Conservation (phyloP, 2,329 filamentous ascomycete species). For the Leptographium lundbergii region DNA sequence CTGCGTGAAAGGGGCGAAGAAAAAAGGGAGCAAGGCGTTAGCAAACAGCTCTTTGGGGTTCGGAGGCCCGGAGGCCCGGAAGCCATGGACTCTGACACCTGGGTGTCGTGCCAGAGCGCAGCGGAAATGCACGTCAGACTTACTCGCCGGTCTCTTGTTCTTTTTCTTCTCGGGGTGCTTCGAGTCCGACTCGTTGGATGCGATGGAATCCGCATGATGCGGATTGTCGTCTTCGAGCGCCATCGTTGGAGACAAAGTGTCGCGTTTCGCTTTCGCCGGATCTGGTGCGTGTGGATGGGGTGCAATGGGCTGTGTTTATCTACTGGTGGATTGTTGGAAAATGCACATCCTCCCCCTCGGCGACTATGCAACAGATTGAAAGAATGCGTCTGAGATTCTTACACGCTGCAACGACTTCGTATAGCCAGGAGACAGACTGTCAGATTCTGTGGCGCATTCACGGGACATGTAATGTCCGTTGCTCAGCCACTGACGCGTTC, state of each 20-base stretch:
- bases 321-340: not conserved
- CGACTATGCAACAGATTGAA: not conserved
- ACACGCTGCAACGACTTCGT: not conserved
- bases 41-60: not conserved
- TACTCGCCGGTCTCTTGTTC: constrained; percentile 83
- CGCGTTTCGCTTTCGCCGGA: not conserved
- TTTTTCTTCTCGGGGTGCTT: constrained; percentile 64
- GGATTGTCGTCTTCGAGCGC: constrained; percentile 16
- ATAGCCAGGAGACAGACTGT: not conserved
- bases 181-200: constrained; percentile 37
- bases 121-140: constrained; percentile 16
- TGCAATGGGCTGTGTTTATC: not conserved
- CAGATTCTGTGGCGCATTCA: constrained; percentile 1
- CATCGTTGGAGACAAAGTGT: constrained; percentile 22
- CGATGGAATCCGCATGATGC: constrained; percentile 37
- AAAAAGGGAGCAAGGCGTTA: not conserved
- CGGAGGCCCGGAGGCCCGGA: not conserved
- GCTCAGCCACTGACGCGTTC: constrained; percentile 7
- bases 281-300: not conserved
- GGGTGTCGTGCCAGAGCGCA: not conserved
- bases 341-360: not conserved
- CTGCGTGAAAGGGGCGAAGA: constrained; percentile 28
- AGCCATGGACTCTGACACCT: not conserved
- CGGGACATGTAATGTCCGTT: not conserved
- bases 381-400: not conserved